These are phyloP conservation scores for Lactarius tabidus DNA, from an alignment of 768 basidiomycete genomes.

Conservation along the genomic window DNA sequence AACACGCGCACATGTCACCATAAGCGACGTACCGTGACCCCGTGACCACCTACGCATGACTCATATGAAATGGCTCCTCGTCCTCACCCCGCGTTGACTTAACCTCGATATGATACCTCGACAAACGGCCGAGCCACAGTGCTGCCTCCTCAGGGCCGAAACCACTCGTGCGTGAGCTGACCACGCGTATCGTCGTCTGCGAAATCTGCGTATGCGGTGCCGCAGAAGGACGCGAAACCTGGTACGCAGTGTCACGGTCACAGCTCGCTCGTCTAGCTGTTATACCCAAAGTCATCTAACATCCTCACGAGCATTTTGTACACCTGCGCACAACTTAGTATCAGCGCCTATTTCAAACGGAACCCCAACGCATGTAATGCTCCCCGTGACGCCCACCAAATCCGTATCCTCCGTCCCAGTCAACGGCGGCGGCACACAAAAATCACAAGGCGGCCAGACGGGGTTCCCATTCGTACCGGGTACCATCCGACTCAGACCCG, in stretches of 20 bases:
- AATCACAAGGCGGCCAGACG: slow-evolving; percentile 5
- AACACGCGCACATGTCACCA: neutral
- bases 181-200: slow-evolving; percentile 27
- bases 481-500: neutral
- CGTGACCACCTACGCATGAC: slow-evolving; percentile 23
- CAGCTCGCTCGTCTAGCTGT: slow-evolving; percentile 32
- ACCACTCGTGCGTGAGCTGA: slow-evolving; percentile 25
- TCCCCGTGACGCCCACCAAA: slow-evolving; percentile 26
- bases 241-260: slow-evolving; percentile 20
- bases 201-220: slow-evolving; percentile 28
- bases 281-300: slow-evolving; percentile 25
- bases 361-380: slow-evolving; percentile 16
- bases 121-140: slow-evolving; percentile 27
- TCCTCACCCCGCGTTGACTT: slow-evolving; percentile 28
- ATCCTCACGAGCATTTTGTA: slow-evolving; percentile 16
- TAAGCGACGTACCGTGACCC: too few relatives aligned
- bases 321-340: slow-evolving; percentile 23
- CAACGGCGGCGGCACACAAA: slow-evolving; percentile 4
- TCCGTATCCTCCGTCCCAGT: slow-evolving; percentile 12
- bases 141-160: slow-evolving; percentile 20
- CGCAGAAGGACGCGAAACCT: slow-evolving; percentile 24
- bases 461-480: neutral
- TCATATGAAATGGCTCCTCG: slow-evolving; percentile 30
- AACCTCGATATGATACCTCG: slow-evolving; percentile 32
- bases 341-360: too few relatives aligned